phyloP scores from a whole-genome alignment of 2,329 filamentous ascomycete genomes.

The Tolypocladium endophyticum region DNA sequence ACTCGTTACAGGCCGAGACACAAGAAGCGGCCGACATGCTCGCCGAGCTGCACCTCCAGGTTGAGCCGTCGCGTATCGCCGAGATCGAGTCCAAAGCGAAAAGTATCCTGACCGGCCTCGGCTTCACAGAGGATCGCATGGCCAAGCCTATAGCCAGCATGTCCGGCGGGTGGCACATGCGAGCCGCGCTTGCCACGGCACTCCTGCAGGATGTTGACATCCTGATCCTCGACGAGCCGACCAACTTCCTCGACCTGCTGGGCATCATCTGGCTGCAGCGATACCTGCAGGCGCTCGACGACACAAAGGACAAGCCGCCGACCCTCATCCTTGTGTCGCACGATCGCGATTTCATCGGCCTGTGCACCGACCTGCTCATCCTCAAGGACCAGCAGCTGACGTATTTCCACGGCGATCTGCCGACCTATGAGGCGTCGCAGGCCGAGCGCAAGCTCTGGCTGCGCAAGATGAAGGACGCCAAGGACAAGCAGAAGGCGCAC shows the following conservation, averaged over 20 bases:
- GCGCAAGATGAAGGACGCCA: constrained; percentile 67
- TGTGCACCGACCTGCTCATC: constrained; percentile 68
- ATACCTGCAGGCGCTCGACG: constrained; percentile 50
- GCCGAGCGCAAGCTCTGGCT: constrained; percentile 59
- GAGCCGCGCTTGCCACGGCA: constrained; percentile 52
- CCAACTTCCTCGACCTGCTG: constrained; percentile 74
- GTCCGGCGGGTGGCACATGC: constrained; percentile 71
- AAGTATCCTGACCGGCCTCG: constrained; percentile 56
- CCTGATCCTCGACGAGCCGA: constrained; percentile 76
- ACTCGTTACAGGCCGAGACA: constrained; percentile 51
- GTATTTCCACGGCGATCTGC: constrained; percentile 66
- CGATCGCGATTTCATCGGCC: constrained; percentile 70
- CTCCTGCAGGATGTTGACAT: constrained; percentile 67
- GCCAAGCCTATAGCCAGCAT: constrained; percentile 50
- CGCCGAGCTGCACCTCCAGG: constrained; percentile 53
- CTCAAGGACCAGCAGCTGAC: constrained; percentile 61
- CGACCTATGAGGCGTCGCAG: constrained; percentile 58
- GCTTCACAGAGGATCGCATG: constrained; percentile 55
- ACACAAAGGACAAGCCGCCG: constrained; percentile 35
- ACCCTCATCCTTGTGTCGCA: constrained; percentile 76
- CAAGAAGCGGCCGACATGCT: constrained; percentile 61
- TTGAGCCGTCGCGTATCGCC: constrained; percentile 55
- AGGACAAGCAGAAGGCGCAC: constrained; percentile 70
- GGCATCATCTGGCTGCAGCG: constrained; percentile 79
- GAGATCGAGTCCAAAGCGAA: constrained; percentile 57